Base-by-base conservation (phyloP, 495 filamentous ascomycete species). In the Neurospora intermedia region DNA sequence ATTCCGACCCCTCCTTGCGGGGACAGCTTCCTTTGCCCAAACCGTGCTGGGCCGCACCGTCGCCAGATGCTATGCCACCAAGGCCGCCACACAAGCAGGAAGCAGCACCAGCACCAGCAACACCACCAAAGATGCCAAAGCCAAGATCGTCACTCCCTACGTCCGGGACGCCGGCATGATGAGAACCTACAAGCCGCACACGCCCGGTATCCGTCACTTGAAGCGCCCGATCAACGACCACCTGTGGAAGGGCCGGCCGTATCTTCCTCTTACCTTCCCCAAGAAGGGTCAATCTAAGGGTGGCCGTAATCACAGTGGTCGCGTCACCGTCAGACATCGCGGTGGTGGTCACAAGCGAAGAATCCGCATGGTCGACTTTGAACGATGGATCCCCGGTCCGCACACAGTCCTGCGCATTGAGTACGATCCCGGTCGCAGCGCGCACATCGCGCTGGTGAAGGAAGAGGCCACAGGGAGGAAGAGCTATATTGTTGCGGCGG, bases 371-470 rank as follows among this genome's bases (percentile, higher is more conserved):
- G 88, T 99, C 43, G 96, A 99, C 82, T 98, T 96, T 78, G 80
- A 88, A 74, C 91, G 96, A 16, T 87, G 84, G 81, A 85, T 82
- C 8, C 87, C 94, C 0, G 96, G 96, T 9, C 90, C 90, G 59
- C 96, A 98, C 75, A 80, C 87, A 4, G 94, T 99, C 72, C 94
- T 97, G 76, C 88, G 96, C 72, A 98, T 99, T 79, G 96, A 99
- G 82, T 92, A 97, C 79, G 96, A 99, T 76, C 96, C 96, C 1
- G 93, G 93, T 69, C 92, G 96, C 41, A 96, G 88, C 77, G 94
- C 94, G 5, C 96, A 99, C 79, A 96, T 99, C 77, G 96, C 96
- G 3, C 84, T 99, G 69, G 76, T 98, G 72, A 93, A 87, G 69
- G 86, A 92, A 75, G 87, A 92, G 69, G 88, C 86, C 73, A 92